Percentiles rank a stretch among this genome's conserved stretches.
These are phyloP conservation scores for Symbiodinium pilosum DNA, from an alignment of 73 alveolate genomes.

Conservation along the genomic window DNA sequence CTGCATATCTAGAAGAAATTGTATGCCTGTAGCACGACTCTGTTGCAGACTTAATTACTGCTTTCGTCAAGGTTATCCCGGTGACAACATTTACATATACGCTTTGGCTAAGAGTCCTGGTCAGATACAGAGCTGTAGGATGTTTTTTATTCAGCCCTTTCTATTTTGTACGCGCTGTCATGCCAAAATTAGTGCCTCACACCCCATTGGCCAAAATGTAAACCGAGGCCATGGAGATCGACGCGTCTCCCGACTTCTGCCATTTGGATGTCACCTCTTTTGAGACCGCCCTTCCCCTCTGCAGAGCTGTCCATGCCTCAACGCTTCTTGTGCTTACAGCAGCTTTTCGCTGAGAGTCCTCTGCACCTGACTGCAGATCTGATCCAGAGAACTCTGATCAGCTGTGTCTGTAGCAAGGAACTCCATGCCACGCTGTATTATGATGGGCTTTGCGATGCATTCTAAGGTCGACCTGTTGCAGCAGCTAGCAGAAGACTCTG, in stretches of 20 bases:
- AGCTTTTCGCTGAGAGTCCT: not conserved
- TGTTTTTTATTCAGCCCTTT: not conserved
- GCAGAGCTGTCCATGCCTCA: constrained; percentile 32
- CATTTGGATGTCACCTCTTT: constrained; percentile 61
- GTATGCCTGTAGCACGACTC: too few relatives aligned
- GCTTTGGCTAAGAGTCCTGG: too few relatives aligned
- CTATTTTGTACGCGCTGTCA: not conserved
- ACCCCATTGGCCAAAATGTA: not conserved
- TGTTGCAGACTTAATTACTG: too few relatives aligned
- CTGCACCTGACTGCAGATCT: not conserved
- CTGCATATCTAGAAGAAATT: too few relatives aligned
- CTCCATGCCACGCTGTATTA: not conserved
- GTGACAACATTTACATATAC: too few relatives aligned
- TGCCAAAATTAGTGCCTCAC: not conserved
- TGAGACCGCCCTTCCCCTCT: constrained; percentile 56
- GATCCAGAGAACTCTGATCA: not conserved
- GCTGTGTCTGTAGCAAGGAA: too few relatives aligned
- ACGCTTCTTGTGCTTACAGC: too few relatives aligned
- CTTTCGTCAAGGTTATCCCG: too few relatives aligned
- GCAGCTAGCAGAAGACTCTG: constrained; percentile 87
- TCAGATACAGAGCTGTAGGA: too few relatives aligned
- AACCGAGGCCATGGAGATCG: constrained; percentile 74
- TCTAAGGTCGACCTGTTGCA: constrained; percentile 10
- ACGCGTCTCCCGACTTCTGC: constrained; percentile 68
- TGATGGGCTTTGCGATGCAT: not conserved